Evolutionary conservation across 495 filamentous ascomycete species (phyloP).

Genomic region (Aspergillus haitiensis): DNA sequence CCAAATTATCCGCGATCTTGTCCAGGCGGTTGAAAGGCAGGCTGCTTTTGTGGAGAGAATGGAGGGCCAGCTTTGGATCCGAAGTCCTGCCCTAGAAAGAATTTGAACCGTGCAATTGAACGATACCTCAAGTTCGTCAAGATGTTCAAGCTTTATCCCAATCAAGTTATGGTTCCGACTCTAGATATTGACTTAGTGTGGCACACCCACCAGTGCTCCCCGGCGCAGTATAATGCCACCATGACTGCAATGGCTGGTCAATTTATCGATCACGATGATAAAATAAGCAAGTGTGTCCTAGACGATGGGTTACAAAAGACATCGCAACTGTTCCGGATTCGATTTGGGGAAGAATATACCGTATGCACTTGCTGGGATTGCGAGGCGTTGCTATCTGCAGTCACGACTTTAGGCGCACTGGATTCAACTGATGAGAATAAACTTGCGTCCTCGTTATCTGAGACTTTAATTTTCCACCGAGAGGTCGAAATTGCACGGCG

Average conservation of each 20-base stretch:
- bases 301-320: constrained; percentile 16
- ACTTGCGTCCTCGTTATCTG: not conserved
- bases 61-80: constrained; percentile 32
- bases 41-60: constrained; percentile 31
- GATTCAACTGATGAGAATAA: not conserved
- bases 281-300: constrained; percentile 1
- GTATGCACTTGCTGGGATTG: constrained; percentile 19
- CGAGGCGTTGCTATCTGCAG: constrained; percentile 9
- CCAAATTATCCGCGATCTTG: not conserved
- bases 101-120: constrained; percentile 21
- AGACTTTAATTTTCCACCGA: not conserved
- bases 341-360: constrained; percentile 18
- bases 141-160: constrained; percentile 26
- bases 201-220: constrained; percentile 51
- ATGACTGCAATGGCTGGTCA: constrained; percentile 16
- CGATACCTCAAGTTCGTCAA: constrained; percentile 34
- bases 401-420: not conserved
- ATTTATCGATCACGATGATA: constrained; percentile 27
- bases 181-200: constrained; percentile 31
- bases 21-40: constrained; percentile 24
- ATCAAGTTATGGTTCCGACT: constrained; percentile 26
- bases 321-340: constrained; percentile 18
- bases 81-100: constrained; percentile 30
- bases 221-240: constrained; percentile 15
- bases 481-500: constrained; percentile 1